Conservation (phyloP, 2,329 filamentous ascomycete species). For the Calycina herbarum region DNA sequence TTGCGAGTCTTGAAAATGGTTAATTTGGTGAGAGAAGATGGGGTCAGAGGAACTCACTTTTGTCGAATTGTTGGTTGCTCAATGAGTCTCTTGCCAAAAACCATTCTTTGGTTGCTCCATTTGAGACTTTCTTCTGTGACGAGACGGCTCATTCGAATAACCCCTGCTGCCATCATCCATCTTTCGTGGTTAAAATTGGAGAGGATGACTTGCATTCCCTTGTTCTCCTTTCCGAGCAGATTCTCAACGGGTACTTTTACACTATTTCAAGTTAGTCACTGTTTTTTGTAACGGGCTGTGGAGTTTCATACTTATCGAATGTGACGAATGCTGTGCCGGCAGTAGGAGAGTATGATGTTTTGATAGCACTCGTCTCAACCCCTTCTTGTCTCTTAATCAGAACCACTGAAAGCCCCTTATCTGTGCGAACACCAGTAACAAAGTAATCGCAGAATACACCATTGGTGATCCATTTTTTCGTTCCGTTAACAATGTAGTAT, state of each 20-base stretch:
- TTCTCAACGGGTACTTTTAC: conserved; percentile 81
- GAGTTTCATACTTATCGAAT: conserved; percentile 18
- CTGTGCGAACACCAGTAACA: conserved; percentile 75
- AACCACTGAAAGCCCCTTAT: conserved; percentile 76
- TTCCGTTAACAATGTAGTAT: conserved; percentile 71
- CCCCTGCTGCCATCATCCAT: conserved; percentile 70
- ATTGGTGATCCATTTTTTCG: conserved; percentile 87
- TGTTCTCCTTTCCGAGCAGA: conserved; percentile 78
- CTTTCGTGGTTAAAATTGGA: conserved; percentile 89
- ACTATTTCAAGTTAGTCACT: conserved; percentile 67
- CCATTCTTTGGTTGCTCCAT: conserved; percentile 83
- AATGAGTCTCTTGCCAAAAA: conserved; percentile 80
- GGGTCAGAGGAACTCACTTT: conserved; percentile 54
- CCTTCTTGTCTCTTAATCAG: conserved; percentile 73
- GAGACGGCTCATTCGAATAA: conserved; percentile 63
- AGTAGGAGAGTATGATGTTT: conserved; percentile 76
- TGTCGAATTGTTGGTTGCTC: conserved; percentile 81
- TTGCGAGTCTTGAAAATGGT: conserved; percentile 59
- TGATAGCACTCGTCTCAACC: conserved; percentile 75
- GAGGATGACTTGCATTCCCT: conserved; percentile 82
- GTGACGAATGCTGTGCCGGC: conserved; percentile 70
- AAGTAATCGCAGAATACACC: conserved; percentile 82
- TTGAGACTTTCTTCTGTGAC: conserved; percentile 84
- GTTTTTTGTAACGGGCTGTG: background rate
- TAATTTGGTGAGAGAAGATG: conserved; percentile 9